phyloP scores from a whole-genome alignment of 192 early-diverging fungal species.

The Thamnidium elegans region DNA sequence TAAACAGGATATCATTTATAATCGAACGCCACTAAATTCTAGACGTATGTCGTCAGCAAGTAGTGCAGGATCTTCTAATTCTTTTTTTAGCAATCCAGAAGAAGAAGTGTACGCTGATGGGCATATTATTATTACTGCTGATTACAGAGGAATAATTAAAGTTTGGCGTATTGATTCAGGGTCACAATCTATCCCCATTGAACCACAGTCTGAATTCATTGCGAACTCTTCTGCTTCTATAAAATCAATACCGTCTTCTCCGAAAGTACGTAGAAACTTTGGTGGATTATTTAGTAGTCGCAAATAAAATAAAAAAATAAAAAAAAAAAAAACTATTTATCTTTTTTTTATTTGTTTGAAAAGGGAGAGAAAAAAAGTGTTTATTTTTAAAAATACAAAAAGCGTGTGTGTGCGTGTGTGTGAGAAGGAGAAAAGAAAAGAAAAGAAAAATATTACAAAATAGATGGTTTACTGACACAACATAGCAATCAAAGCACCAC shows the following conservation, averaged over 20 bases:
- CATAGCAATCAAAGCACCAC: slow-evolving; percentile 74
- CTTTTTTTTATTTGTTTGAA: too few species aligned
- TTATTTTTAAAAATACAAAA: background rate
- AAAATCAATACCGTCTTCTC: slow-evolving; percentile 5
- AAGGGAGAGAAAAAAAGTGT: too few species aligned
- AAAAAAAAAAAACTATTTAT: too few species aligned
- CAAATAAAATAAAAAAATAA: too few species aligned
- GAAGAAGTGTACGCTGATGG: slow-evolving; percentile 38
- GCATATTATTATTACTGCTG: slow-evolving; percentile 63
- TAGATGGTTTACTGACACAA: slow-evolving; percentile 24
- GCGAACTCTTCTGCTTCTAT: background rate
- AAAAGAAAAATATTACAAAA: background rate
- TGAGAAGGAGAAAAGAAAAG: background rate
- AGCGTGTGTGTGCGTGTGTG: background rate
- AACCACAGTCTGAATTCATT: background rate
- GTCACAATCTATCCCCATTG: background rate
- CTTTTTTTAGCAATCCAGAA: background rate
- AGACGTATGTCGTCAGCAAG: slow-evolving; percentile 6
- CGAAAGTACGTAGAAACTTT: slow-evolving; percentile 1
- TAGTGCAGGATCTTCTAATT: background rate
- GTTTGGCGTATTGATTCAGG: slow-evolving; percentile 62
- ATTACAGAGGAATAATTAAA: slow-evolving; percentile 56
- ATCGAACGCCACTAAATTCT: slow-evolving; percentile 22
- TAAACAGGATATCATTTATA: slow-evolving; percentile 38
- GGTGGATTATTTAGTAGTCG: background rate